Evolutionary conservation across 805 yeast genomes (phyloP).

Genomic region (Lachancea meyersii): DNA sequence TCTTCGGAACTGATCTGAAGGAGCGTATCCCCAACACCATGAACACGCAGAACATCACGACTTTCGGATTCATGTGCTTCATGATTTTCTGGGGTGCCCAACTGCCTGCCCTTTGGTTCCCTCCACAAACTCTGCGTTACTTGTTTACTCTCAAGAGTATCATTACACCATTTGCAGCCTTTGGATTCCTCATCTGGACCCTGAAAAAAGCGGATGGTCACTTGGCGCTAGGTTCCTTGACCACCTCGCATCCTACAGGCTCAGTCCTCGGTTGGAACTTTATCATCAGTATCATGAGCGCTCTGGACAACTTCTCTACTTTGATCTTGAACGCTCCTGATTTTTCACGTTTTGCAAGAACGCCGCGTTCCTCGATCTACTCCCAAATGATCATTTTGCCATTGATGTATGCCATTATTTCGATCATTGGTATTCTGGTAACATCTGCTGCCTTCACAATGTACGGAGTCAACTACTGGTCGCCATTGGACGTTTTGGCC

Average conservation of each 20-base stretch:
- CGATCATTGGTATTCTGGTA: slow-evolving; percentile 72
- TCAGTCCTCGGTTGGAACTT: slow-evolving; percentile 72
- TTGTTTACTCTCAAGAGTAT: slow-evolving; percentile 77
- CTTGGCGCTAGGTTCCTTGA: slow-evolving; percentile 26
- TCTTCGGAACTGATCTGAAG: slow-evolving; percentile 64
- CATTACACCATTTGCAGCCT: slow-evolving; percentile 75
- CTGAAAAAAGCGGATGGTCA: slow-evolving; percentile 70
- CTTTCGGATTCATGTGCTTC: slow-evolving; percentile 67
- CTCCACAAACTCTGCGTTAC: slow-evolving; percentile 78
- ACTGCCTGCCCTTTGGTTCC: slow-evolving; percentile 75
- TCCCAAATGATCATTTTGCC: slow-evolving; percentile 61
- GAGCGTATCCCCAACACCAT: slow-evolving; percentile 59
- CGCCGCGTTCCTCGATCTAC: slow-evolving; percentile 40
- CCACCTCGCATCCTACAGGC: slow-evolving; percentile 13
- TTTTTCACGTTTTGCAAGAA: slow-evolving; percentile 66
- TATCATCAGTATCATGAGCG: slow-evolving; percentile 62
- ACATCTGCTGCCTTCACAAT: slow-evolving; percentile 55
- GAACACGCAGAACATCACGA: slow-evolving; percentile 51
- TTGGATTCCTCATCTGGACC: slow-evolving; percentile 82
- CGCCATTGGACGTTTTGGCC: slow-evolving; percentile 54
- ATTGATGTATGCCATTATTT: slow-evolving; percentile 62
- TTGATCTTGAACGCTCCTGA: slow-evolving; percentile 79
- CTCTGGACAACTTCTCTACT: slow-evolving; percentile 75
- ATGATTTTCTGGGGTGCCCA: slow-evolving; percentile 77
- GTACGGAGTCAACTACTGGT: slow-evolving; percentile 41